A percentile compares a stretch with the other conserved stretches of the same genome.
Conservation (phyloP, 2,329 filamentous ascomycete genomes). For the Aspergillus sp. region DNA sequence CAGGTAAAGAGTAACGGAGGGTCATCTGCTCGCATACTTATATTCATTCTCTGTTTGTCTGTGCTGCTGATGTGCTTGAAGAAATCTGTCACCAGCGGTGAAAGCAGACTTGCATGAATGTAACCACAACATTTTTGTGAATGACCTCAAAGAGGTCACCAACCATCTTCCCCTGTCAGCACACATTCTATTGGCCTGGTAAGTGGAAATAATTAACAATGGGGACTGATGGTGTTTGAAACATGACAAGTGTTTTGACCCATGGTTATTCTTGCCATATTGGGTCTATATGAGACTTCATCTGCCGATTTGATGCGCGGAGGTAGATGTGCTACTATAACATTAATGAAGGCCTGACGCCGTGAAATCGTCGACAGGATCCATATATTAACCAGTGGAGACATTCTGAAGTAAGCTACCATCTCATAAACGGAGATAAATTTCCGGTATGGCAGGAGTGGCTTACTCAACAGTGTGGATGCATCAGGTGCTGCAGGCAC, state of each 20-base stretch:
- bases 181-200: background rate
- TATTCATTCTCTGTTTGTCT: background rate
- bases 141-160: background rate
- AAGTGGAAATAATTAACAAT: background rate
- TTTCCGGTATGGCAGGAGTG: background rate
- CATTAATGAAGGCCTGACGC: background rate
- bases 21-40: background rate
- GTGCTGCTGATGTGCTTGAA: background rate
- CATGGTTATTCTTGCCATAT: no score
- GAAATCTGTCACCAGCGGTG: background rate
- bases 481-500: background rate
- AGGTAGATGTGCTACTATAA: background rate
- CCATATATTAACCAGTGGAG: background rate
- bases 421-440: background rate
- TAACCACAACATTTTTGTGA: background rate
- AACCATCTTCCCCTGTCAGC: background rate
- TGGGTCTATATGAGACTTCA: no score
- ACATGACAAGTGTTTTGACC: no score
- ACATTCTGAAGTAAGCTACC: background rate
- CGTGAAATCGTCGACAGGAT: background rate
- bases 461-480: background rate
- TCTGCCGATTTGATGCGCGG: no score
- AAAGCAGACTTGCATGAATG: background rate
- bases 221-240: background rate
- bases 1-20: background rate